Evolutionary conservation across 345 rosid genomes (phyloP).

Genomic region (Hibiscus trionum): DNA sequence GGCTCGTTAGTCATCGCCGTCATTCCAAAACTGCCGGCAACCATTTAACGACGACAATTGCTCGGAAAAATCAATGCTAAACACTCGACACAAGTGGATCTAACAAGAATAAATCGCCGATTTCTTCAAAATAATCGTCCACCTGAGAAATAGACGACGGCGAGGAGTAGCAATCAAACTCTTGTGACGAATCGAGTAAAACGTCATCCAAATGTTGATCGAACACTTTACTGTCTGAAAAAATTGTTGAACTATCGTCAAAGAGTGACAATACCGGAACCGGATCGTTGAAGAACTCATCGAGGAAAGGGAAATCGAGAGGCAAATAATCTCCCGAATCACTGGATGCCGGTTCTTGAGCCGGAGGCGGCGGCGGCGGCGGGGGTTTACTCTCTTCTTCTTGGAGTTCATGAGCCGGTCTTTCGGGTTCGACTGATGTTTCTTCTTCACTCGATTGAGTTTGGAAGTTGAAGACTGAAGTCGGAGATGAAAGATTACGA

Average conservation of each 20-base stretch:
- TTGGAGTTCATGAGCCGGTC: slow-evolving; percentile 17
- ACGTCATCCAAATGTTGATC: slow-evolving; percentile 26
- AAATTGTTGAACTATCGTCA: slow-evolving; percentile 27
- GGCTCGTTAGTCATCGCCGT: not conserved
- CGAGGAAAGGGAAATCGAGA: slow-evolving; percentile 42
- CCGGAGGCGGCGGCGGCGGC: not conserved
- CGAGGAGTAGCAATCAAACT: slow-evolving; percentile 15
- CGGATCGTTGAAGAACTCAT: slow-evolving; percentile 47
- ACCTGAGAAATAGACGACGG: slow-evolving; percentile 20
- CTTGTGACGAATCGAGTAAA: not conserved
- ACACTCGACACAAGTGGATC: slow-evolving; percentile 21
- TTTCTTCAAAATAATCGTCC: slow-evolving; percentile 52
- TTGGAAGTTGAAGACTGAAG: slow-evolving; percentile 60
- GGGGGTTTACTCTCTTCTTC: slow-evolving; percentile 13
- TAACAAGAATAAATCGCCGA: slow-evolving; percentile 60
- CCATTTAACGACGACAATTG: not conserved
- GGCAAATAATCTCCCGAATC: slow-evolving; percentile 34
- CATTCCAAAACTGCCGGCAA: not conserved
- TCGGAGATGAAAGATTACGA: slow-evolving; percentile 58
- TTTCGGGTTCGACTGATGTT: slow-evolving; percentile 20
- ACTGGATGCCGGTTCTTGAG: slow-evolving; percentile 1
- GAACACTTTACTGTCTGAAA: slow-evolving; percentile 13
- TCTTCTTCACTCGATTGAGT: slow-evolving; percentile 43
- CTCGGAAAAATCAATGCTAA: not conserved
- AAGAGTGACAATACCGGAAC: slow-evolving; percentile 43